These are phyloP conservation scores for Paramecium octaurelia DNA, from an alignment of 73 alveolate species.

Conservation along the genomic window DNA sequence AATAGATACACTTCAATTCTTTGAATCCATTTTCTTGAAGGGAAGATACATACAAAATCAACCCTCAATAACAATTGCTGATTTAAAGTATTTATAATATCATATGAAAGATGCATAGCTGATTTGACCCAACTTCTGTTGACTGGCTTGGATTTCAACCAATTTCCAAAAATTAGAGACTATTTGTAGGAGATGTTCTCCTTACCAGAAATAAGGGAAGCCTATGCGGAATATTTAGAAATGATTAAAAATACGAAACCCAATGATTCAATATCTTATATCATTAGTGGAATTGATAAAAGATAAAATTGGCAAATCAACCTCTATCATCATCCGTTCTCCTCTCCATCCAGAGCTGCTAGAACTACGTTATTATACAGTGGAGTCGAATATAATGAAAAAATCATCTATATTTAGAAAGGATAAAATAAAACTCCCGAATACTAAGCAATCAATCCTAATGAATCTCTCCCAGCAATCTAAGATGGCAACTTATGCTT, in stretches of 20 bases:
- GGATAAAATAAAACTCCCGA: background rate
- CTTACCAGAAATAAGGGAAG: background rate
- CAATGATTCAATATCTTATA: background rate
- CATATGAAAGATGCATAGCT: background rate
- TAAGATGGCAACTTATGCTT: background rate
- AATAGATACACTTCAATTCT: background rate
- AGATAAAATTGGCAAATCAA: background rate
- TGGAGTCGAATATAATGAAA: background rate
- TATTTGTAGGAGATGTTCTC: background rate
- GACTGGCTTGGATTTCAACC: background rate
- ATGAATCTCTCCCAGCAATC: background rate
- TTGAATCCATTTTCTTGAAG: background rate
- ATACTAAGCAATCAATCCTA: background rate
- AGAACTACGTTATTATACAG: background rate
- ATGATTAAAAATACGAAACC: background rate
- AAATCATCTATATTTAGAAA: background rate
- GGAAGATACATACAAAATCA: background rate
- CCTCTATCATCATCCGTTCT: background rate
- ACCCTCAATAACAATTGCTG: conserved; percentile 24
- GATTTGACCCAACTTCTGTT: background rate
- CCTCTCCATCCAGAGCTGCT: background rate
- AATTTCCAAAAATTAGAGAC: background rate
- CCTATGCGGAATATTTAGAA: background rate
- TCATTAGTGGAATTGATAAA: background rate
- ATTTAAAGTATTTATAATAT: background rate